Evolutionary conservation across 306 rosid species (phyloP), one percentile per base, ranked within the genome.

Genomic region (Styphnolobium japonicum): DNA sequence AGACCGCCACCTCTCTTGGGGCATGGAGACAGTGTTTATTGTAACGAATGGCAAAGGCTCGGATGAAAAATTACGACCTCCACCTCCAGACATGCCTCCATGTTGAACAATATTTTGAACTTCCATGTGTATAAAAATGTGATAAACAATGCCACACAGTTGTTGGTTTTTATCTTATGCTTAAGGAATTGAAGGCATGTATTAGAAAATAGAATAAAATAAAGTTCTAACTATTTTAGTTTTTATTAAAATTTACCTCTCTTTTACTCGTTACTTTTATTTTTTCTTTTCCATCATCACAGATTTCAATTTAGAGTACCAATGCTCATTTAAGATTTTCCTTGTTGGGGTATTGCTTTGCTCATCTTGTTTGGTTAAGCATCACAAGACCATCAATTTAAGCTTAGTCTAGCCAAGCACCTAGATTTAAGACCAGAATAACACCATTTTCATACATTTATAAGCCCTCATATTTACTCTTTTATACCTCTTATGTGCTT

Each of bases 21-120:
- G 82, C 19, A 79, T 79, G 82, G 63, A 79, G 3, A 79, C 82
- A 0, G 77, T 79, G 77, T 6, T 79, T 3, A 58, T 79, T 58
- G 82, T 79, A 62, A 45, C 10, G 31, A 45, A 79, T 69, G 94
- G 97, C 16, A 19, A 80, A 16, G 6, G 55, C 27, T 8, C n/a
- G 7, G 19, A 60, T 3, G 65, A 64, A 29, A 62, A 34, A 75
- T 6, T 89, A 33, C 33, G 52, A 2, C 88, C 89, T 21, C 92
- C 87, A 23, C 93, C 90, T 12, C 67, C 87, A 2, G 83, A 86
- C 61, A 86, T 91, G 92, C 93, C 93, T 0, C 84, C 76, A 0
- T 91, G 92, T 79, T 89, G 75, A 86, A 72, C 29, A 78, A 52
- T 7, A 22, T 69, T 43, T 2, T 31, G 60, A 1, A 45, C 11